These are phyloP conservation scores for Novymonas esmeraldas DNA, from an alignment of 208 protist species.

Conservation along the genomic window DNA sequence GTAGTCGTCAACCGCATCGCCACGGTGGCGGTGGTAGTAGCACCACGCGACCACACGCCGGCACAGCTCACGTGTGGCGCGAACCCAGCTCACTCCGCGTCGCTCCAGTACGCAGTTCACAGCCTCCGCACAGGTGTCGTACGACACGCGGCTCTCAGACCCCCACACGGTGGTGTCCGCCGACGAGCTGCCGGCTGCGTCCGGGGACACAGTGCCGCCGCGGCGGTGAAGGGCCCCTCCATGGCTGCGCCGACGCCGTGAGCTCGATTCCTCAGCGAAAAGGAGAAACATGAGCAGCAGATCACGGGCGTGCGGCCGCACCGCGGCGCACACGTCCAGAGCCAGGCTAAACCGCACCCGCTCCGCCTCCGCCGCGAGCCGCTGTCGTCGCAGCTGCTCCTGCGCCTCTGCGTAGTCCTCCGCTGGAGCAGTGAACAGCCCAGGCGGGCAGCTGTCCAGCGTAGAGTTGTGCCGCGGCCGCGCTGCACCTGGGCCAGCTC, in stretches of 20 bases:
- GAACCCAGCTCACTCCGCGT: conserved; percentile 32
- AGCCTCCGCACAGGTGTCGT: conserved; percentile 52
- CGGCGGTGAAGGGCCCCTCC: not conserved
- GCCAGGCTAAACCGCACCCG: conserved; percentile 29
- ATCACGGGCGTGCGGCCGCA: conserved; percentile 50
- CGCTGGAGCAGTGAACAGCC: not conserved
- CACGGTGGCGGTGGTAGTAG: not conserved
- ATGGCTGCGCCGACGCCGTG: not conserved
- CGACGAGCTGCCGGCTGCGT: not conserved
- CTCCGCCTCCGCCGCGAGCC: conserved; percentile 27
- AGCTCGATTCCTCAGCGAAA: conserved; percentile 35
- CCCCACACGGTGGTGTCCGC: conserved; percentile 1
- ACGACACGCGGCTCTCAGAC: conserved; percentile 27
- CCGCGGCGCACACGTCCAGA: conserved; percentile 47
- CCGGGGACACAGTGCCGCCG: not conserved
- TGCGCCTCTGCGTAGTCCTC: conserved; percentile 12
- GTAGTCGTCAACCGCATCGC: not conserved
- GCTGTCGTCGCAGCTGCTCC: conserved; percentile 18
- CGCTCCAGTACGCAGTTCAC: conserved; percentile 65
- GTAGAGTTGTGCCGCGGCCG: no score
- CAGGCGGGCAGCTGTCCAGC: not conserved
- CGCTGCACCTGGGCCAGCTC: no score
- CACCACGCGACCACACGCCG: conserved; percentile 28
- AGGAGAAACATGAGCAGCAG: conserved; percentile 57
- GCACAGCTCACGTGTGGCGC: conserved; percentile 43